Evolutionary conservation across 2,329 filamentous ascomycete genomes (phyloP).

Genomic region (Davidsoniella virescens): DNA sequence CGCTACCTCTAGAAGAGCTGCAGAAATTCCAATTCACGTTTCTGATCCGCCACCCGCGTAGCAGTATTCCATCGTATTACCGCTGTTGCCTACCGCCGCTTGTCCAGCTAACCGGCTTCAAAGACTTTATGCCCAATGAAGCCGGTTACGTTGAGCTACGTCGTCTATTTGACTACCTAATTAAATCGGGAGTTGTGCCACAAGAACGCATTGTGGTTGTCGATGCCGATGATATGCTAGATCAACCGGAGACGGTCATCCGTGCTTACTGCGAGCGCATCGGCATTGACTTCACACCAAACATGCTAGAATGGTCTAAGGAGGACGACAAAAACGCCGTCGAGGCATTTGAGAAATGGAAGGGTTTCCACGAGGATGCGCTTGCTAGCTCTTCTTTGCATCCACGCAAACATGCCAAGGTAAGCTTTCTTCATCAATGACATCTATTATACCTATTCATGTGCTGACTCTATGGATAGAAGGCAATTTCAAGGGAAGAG

Average conservation of each 20-base stretch:
- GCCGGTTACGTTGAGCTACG: slow-evolving; percentile 83
- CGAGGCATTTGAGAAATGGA: slow-evolving; percentile 86
- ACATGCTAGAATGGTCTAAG: slow-evolving; percentile 75
- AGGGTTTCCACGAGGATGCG: slow-evolving; percentile 90
- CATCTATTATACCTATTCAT: not conserved
- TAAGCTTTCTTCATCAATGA: slow-evolving; percentile 22
- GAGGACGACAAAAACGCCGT: slow-evolving; percentile 57
- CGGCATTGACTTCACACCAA: slow-evolving; percentile 55
- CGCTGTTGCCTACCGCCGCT: slow-evolving; percentile 85
- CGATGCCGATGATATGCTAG: slow-evolving; percentile 86
- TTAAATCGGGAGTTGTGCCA: slow-evolving; percentile 52
- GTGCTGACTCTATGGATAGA: slow-evolving; percentile 24
- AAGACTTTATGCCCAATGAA: slow-evolving; percentile 72
- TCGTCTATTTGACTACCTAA: slow-evolving; percentile 71
- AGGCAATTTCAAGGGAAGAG: slow-evolving; percentile 45
- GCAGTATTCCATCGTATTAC: slow-evolving; percentile 84
- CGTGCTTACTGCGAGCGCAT: slow-evolving; percentile 67
- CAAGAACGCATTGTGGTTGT: slow-evolving; percentile 65
- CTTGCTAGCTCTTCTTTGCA: slow-evolving; percentile 66
- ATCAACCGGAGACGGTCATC: slow-evolving; percentile 62
- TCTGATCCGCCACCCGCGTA: slow-evolving; percentile 87
- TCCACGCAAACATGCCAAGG: slow-evolving; percentile 47
- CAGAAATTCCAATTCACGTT: slow-evolving; percentile 86
- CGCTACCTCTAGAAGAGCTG: slow-evolving; percentile 59
- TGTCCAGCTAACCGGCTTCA: slow-evolving; percentile 65